Evolutionary conservation across 805 yeast genomes (phyloP), one percentile per base, ranked within the genome.

Genomic region (Schizosaccharomyces osmophilus): DNA sequence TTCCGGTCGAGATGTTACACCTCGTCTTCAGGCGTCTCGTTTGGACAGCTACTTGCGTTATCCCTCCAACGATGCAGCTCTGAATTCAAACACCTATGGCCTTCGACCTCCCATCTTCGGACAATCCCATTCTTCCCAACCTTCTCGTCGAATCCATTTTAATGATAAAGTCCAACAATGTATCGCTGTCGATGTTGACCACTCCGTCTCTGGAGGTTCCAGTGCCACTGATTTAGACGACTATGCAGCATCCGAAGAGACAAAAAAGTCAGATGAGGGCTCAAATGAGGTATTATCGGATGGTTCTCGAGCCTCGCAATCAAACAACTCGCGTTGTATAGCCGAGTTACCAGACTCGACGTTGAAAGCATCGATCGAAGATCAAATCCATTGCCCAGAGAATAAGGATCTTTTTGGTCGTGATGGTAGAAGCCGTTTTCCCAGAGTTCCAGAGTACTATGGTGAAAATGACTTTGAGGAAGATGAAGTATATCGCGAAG

Each of bases 81-180:
- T 19, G 3, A 36, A 22, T 22, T n/a, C 29, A 19, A 29, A 24
- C 22, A 13, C 5, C n/a, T 5, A 17, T 22, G 36, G 24, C 15
- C 22, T 29, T 17, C 59, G 59, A 13, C 2, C 41, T 55, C 26
- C 59, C 11, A 6, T 31, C 2, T 29, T 55, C 26, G 8, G 41
- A 1, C 41, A 22, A 17, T 19, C 29, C 11, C 32, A 11, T 36
- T 26, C 57, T 29, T 26, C 63, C 54, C 45, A 57, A 31, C 48
- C 39, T 55, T 42, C 55, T 19, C 79, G 94, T 64, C 95, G 80
- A 66, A 89, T 93, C 64, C 97, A 89, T 72, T 93, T 93, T 73
- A 93, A 84, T 70, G 94, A 87, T 69, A 81, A 88, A 61, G 99
- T 93, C 41, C 89, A 87, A 70, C 99, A 93, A 71, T 93, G 98